Evolutionary conservation across 768 basidiomycete genomes (phyloP).

Genomic region (Mycena leptocephala): DNA sequence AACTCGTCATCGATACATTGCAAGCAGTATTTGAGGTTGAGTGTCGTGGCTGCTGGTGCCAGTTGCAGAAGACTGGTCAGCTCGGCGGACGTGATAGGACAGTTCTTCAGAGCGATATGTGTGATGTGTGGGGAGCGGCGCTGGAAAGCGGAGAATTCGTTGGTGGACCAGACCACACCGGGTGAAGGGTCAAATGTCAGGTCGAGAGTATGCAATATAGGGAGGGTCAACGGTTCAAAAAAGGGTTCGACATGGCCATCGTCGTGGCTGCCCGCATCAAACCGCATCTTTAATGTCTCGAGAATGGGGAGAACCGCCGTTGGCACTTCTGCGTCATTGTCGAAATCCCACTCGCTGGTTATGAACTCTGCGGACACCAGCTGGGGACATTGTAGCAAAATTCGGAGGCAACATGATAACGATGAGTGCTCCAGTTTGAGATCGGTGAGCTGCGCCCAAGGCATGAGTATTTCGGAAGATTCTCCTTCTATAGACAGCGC

Average conservation of each 20-base stretch:
- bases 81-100: background rate
- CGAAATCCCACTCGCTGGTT: background rate
- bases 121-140: background rate
- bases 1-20: background rate
- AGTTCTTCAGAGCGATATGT: background rate
- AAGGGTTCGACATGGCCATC: background rate
- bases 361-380: background rate
- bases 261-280: background rate
- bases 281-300: background rate
- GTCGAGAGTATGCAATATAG: background rate
- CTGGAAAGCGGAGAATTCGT: slow-evolving; percentile 2
- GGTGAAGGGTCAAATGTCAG: background rate
- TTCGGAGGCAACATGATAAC: background rate
- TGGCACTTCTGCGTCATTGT: background rate
- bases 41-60: background rate
- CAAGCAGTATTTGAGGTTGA: background rate
- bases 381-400: background rate
- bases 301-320: background rate
- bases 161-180: background rate
- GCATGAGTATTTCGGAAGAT: background rate
- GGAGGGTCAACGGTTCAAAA: slow-evolving; percentile 1
- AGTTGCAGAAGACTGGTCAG: background rate
- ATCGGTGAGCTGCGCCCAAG: background rate
- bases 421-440: background rate
- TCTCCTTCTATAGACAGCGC: background rate